phyloP scores from a whole-genome alignment of 2,329 filamentous ascomycete genomes.

The Exophiala calicioides region DNA sequence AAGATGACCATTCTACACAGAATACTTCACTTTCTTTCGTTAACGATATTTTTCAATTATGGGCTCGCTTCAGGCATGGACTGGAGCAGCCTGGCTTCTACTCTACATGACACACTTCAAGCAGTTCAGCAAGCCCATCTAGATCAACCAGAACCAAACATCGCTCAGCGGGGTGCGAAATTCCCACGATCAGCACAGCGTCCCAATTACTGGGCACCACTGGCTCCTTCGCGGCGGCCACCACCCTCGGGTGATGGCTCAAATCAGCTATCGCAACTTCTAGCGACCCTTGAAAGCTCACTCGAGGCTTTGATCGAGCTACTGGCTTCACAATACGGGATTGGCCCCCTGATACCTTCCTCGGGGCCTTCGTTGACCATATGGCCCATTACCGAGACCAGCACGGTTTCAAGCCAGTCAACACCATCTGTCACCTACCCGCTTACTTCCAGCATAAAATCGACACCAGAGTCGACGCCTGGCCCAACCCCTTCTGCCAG shows the following conservation, averaged over 20 bases:
- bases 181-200: constrained; percentile 1
- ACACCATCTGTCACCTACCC: neutral
- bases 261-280: constrained; percentile 9
- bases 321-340: constrained; percentile 11
- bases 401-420: neutral
- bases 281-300: constrained; percentile 8
- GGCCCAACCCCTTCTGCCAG: neutral
- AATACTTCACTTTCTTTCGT: constrained; percentile 4
- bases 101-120: constrained; percentile 9
- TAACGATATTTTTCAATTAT: constrained; percentile 2
- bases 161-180: constrained; percentile 3
- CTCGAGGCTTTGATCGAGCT: constrained; percentile 15
- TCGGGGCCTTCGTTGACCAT: constrained; percentile 6
- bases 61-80: constrained; percentile 4
- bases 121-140: constrained; percentile 11
- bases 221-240: constrained; percentile 6
- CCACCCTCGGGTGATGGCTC: constrained; percentile 9
- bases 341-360: constrained; percentile 3
- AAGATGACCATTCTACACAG: constrained; percentile 3
- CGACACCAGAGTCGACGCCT: too few species aligned
- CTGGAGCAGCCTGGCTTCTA: constrained; percentile 10
- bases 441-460: too few species aligned
- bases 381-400: constrained; percentile 13
- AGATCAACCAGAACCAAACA: neutral
- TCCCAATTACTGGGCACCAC: constrained; percentile 13